These are phyloP conservation scores for Tetrahymena elliotti DNA, from an alignment of 73 alveolate genomes.

Conservation along the genomic window DNA sequence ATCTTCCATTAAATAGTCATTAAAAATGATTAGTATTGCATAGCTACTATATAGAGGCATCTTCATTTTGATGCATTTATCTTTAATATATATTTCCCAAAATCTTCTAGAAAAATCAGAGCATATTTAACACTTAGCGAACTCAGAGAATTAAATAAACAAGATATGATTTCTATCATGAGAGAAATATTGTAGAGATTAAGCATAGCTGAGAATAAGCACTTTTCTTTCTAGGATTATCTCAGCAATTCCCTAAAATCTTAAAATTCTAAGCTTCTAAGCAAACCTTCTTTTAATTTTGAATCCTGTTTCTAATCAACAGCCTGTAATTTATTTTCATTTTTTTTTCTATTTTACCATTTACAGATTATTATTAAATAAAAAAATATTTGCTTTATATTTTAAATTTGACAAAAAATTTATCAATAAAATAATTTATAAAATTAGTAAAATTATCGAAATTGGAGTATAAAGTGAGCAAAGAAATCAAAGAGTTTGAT, in stretches of 20 bases:
- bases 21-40: background rate
- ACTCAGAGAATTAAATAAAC: background rate
- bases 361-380: background rate
- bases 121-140: background rate
- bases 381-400: background rate
- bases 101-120: background rate
- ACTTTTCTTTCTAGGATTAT: background rate
- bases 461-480: background rate
- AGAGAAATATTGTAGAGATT: background rate
- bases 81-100: background rate
- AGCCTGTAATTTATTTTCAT: background rate
- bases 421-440: background rate
- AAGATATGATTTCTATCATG: background rate
- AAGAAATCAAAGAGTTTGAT: background rate
- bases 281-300: background rate
- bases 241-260: background rate
- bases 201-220: background rate
- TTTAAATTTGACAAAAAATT: too few relatives aligned
- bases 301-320: background rate
- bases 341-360: background rate
- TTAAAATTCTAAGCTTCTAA: background rate
- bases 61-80: background rate
- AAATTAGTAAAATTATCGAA: background rate
- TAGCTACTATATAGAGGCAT: background rate
- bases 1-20: background rate